Conservation (phyloP, 129 eudicot species). For the sunflower (Helianthus annuus) region DNA sequence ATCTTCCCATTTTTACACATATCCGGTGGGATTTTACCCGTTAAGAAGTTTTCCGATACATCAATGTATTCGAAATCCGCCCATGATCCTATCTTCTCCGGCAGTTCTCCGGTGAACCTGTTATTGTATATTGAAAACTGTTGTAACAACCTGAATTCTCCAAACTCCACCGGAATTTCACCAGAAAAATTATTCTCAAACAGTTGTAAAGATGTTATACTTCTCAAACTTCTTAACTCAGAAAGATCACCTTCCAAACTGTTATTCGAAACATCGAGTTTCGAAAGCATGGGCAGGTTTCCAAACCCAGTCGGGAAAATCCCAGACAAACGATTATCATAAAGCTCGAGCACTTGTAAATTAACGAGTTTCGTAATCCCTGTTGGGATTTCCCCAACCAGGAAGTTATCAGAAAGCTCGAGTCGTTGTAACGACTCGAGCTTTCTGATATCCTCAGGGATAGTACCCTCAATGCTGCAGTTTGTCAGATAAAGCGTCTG, state of each 20-base stretch:
- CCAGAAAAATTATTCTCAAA: conserved; percentile 60
- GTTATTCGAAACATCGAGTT: conserved; percentile 58
- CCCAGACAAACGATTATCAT: conserved; percentile 48
- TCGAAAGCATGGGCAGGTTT: conserved; percentile 45
- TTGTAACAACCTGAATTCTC: conserved; percentile 52
- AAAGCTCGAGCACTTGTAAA: conserved; percentile 54
- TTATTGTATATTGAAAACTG: conserved; percentile 51
- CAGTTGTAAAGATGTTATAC: conserved; percentile 48
- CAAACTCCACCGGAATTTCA: conserved; percentile 53
- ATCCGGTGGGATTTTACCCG: conserved; percentile 62
- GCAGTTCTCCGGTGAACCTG: conserved; percentile 53
- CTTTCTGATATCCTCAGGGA: conserved; percentile 60
- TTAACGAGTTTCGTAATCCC: conserved; percentile 46
- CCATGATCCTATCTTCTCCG: conserved; percentile 62
- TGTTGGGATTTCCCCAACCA: conserved; percentile 49
- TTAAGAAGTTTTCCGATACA: conserved; percentile 47
- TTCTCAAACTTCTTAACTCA: conserved; percentile 40
- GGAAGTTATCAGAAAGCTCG: conserved; percentile 50
- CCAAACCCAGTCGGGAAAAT: conserved; percentile 50
- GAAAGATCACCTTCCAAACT: conserved; percentile 63
- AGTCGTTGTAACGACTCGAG: conserved; percentile 46
- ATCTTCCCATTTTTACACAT: conserved; percentile 57
- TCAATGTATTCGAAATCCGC: conserved; percentile 51
- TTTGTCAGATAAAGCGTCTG: conserved; percentile 57
- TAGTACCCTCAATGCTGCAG: conserved; percentile 51